A percentile compares a stretch with the other conserved stretches of the same genome.
These are phyloP conservation scores for Cladosporium colombiae DNA, from an alignment of 2,329 filamentous ascomycete species.

Conservation along the genomic window DNA sequence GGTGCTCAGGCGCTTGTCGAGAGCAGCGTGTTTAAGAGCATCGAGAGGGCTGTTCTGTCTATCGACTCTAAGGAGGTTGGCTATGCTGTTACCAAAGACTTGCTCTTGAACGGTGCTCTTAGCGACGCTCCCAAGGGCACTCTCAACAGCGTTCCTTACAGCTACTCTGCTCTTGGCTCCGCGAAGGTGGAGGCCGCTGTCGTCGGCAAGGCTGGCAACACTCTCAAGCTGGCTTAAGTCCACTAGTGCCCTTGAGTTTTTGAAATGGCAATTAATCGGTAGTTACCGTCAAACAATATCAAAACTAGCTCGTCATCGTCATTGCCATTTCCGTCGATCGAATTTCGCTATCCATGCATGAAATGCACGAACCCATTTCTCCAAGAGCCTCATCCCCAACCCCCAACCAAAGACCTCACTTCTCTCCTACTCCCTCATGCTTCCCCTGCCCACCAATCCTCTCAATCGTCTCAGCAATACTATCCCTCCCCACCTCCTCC, in stretches of 20 bases:
- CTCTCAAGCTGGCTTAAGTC: conserved; percentile 35
- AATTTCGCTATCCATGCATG: neutral
- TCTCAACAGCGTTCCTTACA: conserved; percentile 40
- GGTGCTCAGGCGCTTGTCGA: conserved; percentile 48
- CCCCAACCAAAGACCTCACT: neutral
- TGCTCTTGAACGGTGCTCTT: conserved; percentile 40
- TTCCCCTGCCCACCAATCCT: neutral
- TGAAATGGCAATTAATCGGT: neutral
- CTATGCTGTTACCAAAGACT: conserved; percentile 41
- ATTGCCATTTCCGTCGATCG: neutral
- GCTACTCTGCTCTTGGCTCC: conserved; percentile 36
- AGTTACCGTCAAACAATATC: neutral
- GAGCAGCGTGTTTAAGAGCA: conserved; percentile 41
- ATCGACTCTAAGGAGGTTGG: conserved; percentile 37
- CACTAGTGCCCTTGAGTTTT: neutral
- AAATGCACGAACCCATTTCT: neutral
- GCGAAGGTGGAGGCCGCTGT: conserved; percentile 41
- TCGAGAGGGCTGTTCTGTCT: conserved; percentile 40
- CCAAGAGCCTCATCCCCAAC: neutral
- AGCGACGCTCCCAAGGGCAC: conserved; percentile 39
- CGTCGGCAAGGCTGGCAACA: conserved; percentile 43
- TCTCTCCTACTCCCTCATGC: neutral
- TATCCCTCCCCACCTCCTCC: neutral
- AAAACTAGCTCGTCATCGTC: neutral
- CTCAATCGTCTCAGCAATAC: neutral